A percentile compares a stretch with the other conserved stretches of the same genome.
Evolutionary conservation across 331 rosid species (phyloP).

Genomic region (Malus hybrid): DNA sequence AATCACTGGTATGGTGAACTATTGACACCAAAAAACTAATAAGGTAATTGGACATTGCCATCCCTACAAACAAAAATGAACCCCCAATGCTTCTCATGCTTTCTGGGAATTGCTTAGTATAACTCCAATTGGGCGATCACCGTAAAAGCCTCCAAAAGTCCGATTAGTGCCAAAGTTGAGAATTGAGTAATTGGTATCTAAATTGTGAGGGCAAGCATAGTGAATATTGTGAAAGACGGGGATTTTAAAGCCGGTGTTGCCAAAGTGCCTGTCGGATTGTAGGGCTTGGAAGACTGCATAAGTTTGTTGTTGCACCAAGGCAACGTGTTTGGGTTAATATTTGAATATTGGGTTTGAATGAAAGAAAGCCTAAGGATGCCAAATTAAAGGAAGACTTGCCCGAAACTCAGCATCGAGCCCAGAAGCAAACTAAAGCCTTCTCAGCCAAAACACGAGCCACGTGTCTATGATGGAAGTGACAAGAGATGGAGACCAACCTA

Average conservation of each 20-base stretch:
- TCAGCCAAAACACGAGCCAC: too few species aligned
- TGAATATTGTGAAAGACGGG: conserved; percentile 52
- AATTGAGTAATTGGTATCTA: conserved; percentile 51
- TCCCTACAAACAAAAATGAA: conserved; percentile 52
- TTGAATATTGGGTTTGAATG: too few species aligned
- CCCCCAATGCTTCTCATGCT: conserved; percentile 87
- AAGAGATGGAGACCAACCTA: too few species aligned
- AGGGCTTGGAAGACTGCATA: conserved; percentile 74
- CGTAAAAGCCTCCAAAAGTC: conserved; percentile 57
- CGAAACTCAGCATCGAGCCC: too few species aligned
- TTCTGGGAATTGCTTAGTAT: conserved; percentile 81
- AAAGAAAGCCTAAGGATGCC: too few species aligned
- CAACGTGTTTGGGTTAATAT: conserved; percentile 1
- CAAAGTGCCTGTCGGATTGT: conserved; percentile 56
- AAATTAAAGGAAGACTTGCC: too few species aligned
- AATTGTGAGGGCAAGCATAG: conserved; percentile 51
- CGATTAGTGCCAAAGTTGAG: conserved; percentile 41
- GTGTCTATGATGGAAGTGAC: too few species aligned
- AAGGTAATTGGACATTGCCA: conserved; percentile 58
- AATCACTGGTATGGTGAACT: conserved; percentile 33
- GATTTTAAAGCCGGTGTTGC: conserved; percentile 41
- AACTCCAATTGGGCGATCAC: conserved; percentile 57
- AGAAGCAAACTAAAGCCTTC: too few species aligned
- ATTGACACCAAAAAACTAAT: conserved; percentile 45
- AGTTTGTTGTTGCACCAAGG: conserved; percentile 49